Base-by-base conservation (phyloP, 208 protist species). In the Jaenimonas drosophilae region DNA sequence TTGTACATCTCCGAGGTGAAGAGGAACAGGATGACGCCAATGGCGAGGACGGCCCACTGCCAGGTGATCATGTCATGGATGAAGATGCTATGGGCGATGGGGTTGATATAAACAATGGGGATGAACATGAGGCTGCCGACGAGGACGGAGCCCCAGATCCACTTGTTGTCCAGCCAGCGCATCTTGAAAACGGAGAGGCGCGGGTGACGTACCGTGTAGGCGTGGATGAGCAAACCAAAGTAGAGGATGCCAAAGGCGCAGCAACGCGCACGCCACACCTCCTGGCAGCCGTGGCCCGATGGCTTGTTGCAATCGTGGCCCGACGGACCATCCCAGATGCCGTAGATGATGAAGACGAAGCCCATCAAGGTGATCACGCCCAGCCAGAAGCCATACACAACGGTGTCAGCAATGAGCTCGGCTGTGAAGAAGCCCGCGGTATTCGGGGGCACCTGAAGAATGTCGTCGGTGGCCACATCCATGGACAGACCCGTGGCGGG, bases 141-240 rank as follows among this genome's bases (percentile, higher is more conserved):
- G 24, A 65, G 17, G 43, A 66, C 54, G 40, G 76, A 79, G 14
- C 70, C 70, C 44, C 57, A 89, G 41, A 92, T 67, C 80, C 79
- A 89, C 32, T 55, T 64, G 62, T 92, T 92, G 61, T 92, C 84
- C 21, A 88, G 68, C 77, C 73, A 89, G 26, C 75, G 82, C 84
- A 92, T 92, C 34, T 49, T 55, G 47, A 91, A 81, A 20, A 91
- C 27, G 33, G 82, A 90, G 21, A 69, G 49, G 28, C 85, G 70
- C 4, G 69, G 60, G 55, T 89, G 76, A 34, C 88, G 71, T 34
- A 89, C 80, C 12, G 81, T 95, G 75, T 95, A 95, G 23, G 84
- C 63, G 65, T 95, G 88, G 19, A 94, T 21, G n/a, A 95, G 52
- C 24, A 95, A 58, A 33, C 82, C 75, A 63, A 94, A 79, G 58